Conservation (phyloP, 768 basidiomycete genomes). For the Postia placenta region DNA sequence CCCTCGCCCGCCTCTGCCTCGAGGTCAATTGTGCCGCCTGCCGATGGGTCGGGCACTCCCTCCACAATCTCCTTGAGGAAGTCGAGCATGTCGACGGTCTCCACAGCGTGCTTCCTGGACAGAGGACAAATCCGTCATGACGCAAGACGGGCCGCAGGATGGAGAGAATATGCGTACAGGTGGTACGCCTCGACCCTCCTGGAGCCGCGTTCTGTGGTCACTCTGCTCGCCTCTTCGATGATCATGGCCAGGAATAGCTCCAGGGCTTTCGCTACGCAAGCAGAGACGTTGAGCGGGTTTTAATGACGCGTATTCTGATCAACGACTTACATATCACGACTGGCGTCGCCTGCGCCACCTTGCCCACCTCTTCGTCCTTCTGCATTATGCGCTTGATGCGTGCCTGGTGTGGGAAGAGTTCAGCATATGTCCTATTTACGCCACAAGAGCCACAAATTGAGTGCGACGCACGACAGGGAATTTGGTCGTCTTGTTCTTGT, state of each 20-base stretch:
- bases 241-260: constrained; percentile 87
- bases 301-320: background rate
- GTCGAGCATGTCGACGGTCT: constrained; percentile 83
- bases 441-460: too few relatives aligned
- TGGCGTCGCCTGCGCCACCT: constrained; percentile 94
- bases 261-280: constrained; percentile 75
- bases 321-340: constrained; percentile 84
- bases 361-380: constrained; percentile 98
- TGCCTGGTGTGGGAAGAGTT: too few relatives aligned
- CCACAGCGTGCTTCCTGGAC: constrained; percentile 90
- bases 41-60: constrained; percentile 79
- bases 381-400: constrained; percentile 99
- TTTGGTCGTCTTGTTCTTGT: constrained; percentile 87
- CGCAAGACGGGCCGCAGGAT: background rate
- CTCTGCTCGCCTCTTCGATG: constrained; percentile 75
- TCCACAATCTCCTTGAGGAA: constrained; percentile 92
- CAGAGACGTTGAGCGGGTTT: background rate
- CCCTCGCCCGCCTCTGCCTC: constrained; percentile 46
- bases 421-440: too few relatives aligned
- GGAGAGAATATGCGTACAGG: constrained; percentile 51
- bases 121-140: background rate
- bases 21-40: constrained; percentile 71
- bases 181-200: constrained; percentile 93
- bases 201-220: constrained; percentile 70
- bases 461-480: constrained; percentile 84